phyloP scores from a whole-genome alignment of 306 rosid species.

The Cyclanthera cordifolia region DNA sequence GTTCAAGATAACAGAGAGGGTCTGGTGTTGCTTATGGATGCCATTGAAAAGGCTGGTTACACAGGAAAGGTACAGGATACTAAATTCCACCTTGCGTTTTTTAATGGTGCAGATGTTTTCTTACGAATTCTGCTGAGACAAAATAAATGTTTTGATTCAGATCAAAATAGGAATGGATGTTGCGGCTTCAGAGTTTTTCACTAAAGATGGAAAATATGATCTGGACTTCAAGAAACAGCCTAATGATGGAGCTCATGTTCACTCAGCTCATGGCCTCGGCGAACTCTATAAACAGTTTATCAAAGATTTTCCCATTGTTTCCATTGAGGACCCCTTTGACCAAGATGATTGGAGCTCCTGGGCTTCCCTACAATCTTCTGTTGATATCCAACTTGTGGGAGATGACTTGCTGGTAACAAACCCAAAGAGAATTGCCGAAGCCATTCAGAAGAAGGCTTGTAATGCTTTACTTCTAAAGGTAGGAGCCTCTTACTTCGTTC shows the following conservation, averaged over 20 bases:
- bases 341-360: constrained; percentile 99
- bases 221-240: constrained; percentile 88
- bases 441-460: constrained; percentile 81
- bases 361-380: constrained; percentile 77
- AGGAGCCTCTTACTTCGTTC: constrained; percentile 10
- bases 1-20: constrained; percentile 98
- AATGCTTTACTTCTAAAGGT: constrained; percentile 92
- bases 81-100: constrained; percentile 8
- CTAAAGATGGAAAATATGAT: constrained; percentile 71
- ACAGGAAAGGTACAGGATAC: constrained; percentile 63
- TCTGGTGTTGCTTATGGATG: constrained; percentile 78
- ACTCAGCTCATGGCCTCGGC: constrained; percentile 60
- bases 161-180: constrained; percentile 99
- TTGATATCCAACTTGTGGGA: constrained; percentile 87
- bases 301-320: constrained; percentile 83
- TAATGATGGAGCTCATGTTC: constrained; percentile 80
- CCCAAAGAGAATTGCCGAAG: constrained; percentile 82
- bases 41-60: constrained; percentile 96
- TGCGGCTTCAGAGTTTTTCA: constrained; percentile 91
- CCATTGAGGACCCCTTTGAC: constrained; percentile 97
- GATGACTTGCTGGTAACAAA: constrained; percentile 95
- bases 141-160: constrained; percentile 27
- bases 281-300: constrained; percentile 68
- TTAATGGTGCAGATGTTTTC: not conserved
- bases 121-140: not conserved